Base-by-base conservation (phyloP, 306 rosid genomes). In the Potentilla sterilis region DNA sequence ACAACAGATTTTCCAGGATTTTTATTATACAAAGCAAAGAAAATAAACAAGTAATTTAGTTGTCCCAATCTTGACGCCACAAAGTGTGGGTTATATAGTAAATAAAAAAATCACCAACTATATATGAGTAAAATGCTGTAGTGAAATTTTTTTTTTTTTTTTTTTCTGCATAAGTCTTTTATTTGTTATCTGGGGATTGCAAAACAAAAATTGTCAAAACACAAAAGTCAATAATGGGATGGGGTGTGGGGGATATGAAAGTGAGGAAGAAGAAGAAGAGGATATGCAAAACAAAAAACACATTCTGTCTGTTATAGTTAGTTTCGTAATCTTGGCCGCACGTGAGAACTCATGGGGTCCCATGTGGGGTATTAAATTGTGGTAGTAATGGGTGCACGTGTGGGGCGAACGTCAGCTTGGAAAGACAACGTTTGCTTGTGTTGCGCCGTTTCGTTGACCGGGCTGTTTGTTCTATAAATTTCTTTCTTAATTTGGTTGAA, bases 361-460 rank as follows among this genome's bases (percentile, higher is more conserved):
- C 48, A 65, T 69, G 7, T 40, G 79, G 80, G 34, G 22, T 7
- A 14, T 66, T 37, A 3, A 19, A 67, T 13, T 9, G 43, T 72
- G 67, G 67, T 43, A 75, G 59, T 74, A 51, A 72, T 58, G 46
- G 76, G 72, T 88, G 88, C 97, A 91, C 96, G 92, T 89, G 98
- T 63, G 97, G 84, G 22, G 28, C 76, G 83, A 5, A 86, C 83
- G 86, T 86, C 91, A 83, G 75, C 75, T 9, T 22, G 75, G 76
- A 54, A 41, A 24, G 49, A 48, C 59, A 48, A 73, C 70, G 63
- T 87, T 87, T 72, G 89, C 90, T 67, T 68, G 81, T 76, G 88
- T 87, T 79, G 82, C 92, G 91, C 86, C 91, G 90, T 84, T 89
- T 87, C 86, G 89, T 64, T 67, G 85, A 80, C 69, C 48, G 89